These are phyloP conservation scores for Peronospora farinosa DNA, from an alignment of 352 stramenopile species.

Conservation along the genomic window DNA sequence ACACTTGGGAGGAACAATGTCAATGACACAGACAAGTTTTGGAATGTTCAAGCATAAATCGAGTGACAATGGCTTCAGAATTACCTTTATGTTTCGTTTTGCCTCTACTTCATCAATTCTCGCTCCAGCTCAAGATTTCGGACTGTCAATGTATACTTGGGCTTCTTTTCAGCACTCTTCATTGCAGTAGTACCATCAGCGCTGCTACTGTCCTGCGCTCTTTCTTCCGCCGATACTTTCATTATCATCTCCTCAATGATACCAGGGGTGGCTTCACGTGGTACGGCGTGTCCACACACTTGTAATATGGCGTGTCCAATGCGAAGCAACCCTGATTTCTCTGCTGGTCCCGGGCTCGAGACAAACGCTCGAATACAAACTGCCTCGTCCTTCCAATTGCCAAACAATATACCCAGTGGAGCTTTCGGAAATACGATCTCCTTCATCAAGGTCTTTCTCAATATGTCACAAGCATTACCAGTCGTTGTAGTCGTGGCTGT, in stretches of 20 bases:
- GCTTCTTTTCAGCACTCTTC: constrained; percentile 21
- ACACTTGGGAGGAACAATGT: constrained; percentile 74
- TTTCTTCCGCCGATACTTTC: constrained; percentile 25
- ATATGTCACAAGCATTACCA: constrained; percentile 9
- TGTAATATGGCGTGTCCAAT: constrained; percentile 66
- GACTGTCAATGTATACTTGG: constrained; percentile 57
- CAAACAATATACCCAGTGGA: constrained; percentile 75
- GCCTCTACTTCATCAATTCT: constrained; percentile 58
- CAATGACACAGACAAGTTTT: constrained; percentile 78
- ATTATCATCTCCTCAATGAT: constrained; percentile 68
- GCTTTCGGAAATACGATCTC: constrained; percentile 59
- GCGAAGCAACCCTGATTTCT: constrained; percentile 57
- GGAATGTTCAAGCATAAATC: constrained; percentile 21
- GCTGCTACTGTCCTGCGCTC: constrained; percentile 5
- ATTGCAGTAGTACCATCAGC: constrained; percentile 11
- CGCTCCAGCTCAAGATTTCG: constrained; percentile 76
- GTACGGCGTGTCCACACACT: constrained; percentile 64
- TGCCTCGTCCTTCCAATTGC: constrained; percentile 73
- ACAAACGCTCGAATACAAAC: constrained; percentile 79
- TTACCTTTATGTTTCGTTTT: not conserved
- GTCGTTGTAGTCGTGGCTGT: not conserved
- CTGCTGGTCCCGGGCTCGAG: constrained; percentile 60
- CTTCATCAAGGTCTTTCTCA: constrained; percentile 26
- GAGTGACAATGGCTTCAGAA: not conserved
- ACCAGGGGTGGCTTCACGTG: constrained; percentile 42